These are phyloP conservation scores for Fraxinus latifolia DNA, from an alignment of 305 asterid species.

Conservation along the genomic window DNA sequence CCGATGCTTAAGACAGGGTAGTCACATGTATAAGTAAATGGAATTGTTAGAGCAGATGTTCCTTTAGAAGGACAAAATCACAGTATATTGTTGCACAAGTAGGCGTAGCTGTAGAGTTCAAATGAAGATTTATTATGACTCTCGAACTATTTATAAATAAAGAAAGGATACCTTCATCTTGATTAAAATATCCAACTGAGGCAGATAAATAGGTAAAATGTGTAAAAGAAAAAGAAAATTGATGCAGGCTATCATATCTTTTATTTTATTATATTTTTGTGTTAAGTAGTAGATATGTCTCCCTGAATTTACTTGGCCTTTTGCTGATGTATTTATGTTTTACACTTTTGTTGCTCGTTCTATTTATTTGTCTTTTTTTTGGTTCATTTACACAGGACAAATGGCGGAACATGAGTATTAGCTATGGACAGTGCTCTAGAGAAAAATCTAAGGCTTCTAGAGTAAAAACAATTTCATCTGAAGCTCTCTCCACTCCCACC, in stretches of 20 bases:
- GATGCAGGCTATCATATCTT: not conserved
- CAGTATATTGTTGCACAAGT: not conserved
- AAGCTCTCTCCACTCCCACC: slow-evolving; percentile 19
- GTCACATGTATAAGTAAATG: not conserved
- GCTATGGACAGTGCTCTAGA: slow-evolving; percentile 32
- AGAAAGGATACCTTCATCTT: not conserved
- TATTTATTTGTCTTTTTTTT: slow-evolving; percentile 4
- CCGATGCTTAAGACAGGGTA: not conserved
- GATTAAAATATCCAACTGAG: not conserved
- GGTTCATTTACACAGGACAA: slow-evolving; percentile 47
- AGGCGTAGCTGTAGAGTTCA: not conserved
- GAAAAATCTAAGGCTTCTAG: slow-evolving; percentile 31
- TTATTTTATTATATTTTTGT: not conserved
- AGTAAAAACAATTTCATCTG: slow-evolving; percentile 22
- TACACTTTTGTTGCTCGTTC: not conserved
- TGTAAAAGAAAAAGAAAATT: not conserved
- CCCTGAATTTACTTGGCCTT: not conserved
- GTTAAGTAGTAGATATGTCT: not conserved
- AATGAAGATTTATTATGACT: not conserved
- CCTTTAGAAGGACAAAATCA: not conserved
- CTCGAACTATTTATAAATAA: not conserved
- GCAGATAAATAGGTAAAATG: not conserved
- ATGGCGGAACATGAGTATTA: slow-evolving; percentile 53
- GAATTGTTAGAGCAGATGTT: not conserved
- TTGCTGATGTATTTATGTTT: slow-evolving; percentile 5